Evolutionary conservation across 2,329 filamentous ascomycete species (phyloP).

Genomic region (Ophiostoma australiae): DNA sequence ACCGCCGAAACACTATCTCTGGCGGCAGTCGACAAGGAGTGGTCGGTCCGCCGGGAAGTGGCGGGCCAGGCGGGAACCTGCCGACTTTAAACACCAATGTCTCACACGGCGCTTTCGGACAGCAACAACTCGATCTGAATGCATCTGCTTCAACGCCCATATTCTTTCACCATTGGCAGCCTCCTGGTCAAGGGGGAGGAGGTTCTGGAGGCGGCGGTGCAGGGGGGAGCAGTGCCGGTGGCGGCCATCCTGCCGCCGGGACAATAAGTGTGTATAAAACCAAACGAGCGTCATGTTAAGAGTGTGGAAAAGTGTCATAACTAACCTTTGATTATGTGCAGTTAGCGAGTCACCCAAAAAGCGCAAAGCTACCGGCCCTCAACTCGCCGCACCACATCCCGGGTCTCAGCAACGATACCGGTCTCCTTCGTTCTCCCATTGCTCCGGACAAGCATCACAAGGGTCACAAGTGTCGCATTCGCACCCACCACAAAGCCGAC

Average conservation of each 20-base stretch:
- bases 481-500: constrained; percentile 50
- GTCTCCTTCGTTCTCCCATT: constrained; percentile 52
- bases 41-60: constrained; percentile 22
- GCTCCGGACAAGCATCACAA: constrained; percentile 28
- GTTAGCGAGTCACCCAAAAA: constrained; percentile 68
- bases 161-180: constrained; percentile 91
- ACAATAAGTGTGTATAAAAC: neutral
- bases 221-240: neutral
- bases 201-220: constrained; percentile 17
- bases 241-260: neutral
- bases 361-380: constrained; percentile 65
- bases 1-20: constrained; percentile 10
- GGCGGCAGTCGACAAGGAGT: constrained; percentile 6
- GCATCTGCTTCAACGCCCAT: constrained; percentile 61
- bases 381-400: constrained; percentile 45
- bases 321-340: neutral
- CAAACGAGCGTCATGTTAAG: neutral
- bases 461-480: constrained; percentile 29
- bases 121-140: constrained; percentile 55
- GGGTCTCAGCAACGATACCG: constrained; percentile 43
- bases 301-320: neutral
- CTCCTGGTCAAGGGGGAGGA: constrained; percentile 51
- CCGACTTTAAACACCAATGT: constrained; percentile 45
- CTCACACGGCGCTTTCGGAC: constrained; percentile 41
- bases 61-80: constrained; percentile 33